Percentiles rank a stretch among this genome's conserved stretches.
Evolutionary conservation across 495 filamentous ascomycete species (phyloP).

Genomic region (Cercophora samala): DNA sequence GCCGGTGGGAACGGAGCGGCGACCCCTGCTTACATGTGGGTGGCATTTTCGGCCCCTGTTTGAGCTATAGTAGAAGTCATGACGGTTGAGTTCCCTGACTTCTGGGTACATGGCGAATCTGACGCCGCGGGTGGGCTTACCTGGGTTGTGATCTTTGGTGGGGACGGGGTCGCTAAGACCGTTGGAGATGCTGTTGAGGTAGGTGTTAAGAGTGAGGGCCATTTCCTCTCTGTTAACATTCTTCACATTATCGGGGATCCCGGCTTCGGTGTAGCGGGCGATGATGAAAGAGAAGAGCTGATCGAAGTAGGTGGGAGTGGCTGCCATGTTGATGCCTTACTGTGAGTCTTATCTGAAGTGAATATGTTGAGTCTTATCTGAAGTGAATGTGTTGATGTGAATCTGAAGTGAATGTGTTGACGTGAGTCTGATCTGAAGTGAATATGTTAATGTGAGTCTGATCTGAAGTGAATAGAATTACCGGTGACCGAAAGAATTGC

Average conservation of each 20-base stretch:
- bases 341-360: not conserved
- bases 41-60: not conserved
- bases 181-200: not conserved
- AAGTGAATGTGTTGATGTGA: too few relatives aligned
- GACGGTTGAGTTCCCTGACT: too few relatives aligned
- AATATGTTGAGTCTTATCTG: not conserved
- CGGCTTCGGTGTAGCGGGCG: not conserved
- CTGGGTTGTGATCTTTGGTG: too few relatives aligned
- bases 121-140: not conserved
- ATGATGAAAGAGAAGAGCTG: not conserved
- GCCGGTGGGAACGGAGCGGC: too few relatives aligned
- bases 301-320: not conserved
- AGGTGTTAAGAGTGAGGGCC: not conserved
- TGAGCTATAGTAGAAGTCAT: too few relatives aligned
- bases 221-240: not conserved
- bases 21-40: not conserved
- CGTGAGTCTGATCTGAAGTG: not conserved
- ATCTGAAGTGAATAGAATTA: not conserved
- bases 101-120: too few relatives aligned
- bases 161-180: not conserved
- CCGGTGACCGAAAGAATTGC: not conserved
- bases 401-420: not conserved
- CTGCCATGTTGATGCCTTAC: not conserved
- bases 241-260: not conserved
- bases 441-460: not conserved